A percentile compares a stretch with the other conserved stretches of the same genome.
phyloP scores from a whole-genome alignment of 2,329 filamentous ascomycete species.

The Stachybotrys elegans region DNA sequence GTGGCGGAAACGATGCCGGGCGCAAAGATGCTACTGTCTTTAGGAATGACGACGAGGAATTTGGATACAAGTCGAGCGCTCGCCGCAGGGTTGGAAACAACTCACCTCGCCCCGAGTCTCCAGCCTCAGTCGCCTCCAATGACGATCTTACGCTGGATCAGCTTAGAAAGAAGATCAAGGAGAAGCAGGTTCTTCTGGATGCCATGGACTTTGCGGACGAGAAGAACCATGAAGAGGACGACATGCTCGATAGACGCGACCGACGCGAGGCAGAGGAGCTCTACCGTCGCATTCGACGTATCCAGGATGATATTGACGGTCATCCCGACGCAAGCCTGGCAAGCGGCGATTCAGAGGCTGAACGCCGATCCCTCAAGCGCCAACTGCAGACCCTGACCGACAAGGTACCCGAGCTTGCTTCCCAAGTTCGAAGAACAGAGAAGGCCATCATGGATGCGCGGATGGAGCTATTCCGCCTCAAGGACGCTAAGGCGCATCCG shows the following conservation, averaged over 20 bases:
- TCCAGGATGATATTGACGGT: constrained; percentile 91
- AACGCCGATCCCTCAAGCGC: constrained; percentile 78
- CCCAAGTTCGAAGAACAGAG: constrained; percentile 84
- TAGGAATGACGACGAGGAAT: constrained; percentile 90
- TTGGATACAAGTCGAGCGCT: constrained; percentile 90
- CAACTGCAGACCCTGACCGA: constrained; percentile 87
- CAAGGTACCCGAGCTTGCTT: constrained; percentile 85
- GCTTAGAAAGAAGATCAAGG: constrained; percentile 83
- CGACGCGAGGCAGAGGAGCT: constrained; percentile 89
- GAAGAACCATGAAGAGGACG: constrained; percentile 83
- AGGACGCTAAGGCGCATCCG: constrained; percentile 88
- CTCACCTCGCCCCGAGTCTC: constrained; percentile 77
- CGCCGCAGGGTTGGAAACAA: constrained; percentile 76
- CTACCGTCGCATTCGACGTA: constrained; percentile 82
- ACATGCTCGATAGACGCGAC: constrained; percentile 84
- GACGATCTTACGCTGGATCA: constrained; percentile 86
- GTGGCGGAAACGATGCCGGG: constrained; percentile 49
- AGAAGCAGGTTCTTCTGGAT: constrained; percentile 91
- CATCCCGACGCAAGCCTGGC: constrained; percentile 72
- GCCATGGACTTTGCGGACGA: constrained; percentile 97
- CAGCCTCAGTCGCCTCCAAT: constrained; percentile 61
- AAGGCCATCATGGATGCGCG: constrained; percentile 88
- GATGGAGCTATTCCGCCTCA: constrained; percentile 87
- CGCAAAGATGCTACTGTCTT: constrained; percentile 96
- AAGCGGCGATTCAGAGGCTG: constrained; percentile 78